phyloP scores from a whole-genome alignment of 768 basidiomycete species.

The Leccinum sublutescens region DNA sequence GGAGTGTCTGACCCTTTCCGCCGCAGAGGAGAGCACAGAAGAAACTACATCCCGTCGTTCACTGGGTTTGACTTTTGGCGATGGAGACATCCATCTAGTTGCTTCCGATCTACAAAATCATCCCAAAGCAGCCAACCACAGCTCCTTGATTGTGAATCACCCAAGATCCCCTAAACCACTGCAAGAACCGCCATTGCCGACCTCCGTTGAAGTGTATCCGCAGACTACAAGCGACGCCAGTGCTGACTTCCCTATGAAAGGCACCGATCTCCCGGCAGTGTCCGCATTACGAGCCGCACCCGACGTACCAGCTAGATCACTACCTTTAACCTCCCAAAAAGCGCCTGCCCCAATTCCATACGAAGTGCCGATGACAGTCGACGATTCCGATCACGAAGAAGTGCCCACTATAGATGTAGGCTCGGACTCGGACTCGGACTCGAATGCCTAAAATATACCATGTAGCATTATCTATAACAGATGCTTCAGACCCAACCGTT shows the following conservation, averaged over 20 bases:
- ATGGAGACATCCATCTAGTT: neutral
- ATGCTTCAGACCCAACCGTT: neutral
- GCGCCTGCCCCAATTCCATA: neutral
- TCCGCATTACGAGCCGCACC: neutral
- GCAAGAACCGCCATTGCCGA: neutral
- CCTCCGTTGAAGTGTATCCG: neutral
- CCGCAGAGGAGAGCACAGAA: constrained; percentile 61
- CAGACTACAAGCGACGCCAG: neutral
- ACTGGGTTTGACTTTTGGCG: constrained; percentile 35
- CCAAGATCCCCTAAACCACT: neutral
- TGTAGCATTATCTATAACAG: neutral
- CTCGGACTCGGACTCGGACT: constrained; percentile 84
- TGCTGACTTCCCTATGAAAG: neutral
- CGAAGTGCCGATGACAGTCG: constrained; percentile 17
- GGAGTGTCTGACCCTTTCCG: constrained; percentile 60
- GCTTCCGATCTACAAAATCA: constrained; percentile 3
- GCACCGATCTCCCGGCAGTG: neutral
- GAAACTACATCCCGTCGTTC: constrained; percentile 49
- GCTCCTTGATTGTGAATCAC: neutral
- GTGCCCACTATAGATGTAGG: constrained; percentile 77
- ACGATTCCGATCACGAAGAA: constrained; percentile 66
- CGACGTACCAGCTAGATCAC: neutral
- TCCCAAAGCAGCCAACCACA: neutral
- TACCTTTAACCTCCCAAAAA: constrained; percentile 1
- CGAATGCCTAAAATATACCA: constrained; percentile 41